A percentile compares a stretch with the other conserved stretches of the same genome.
Evolutionary conservation across 129 eudicot species (phyloP).

Genomic region (Rutidosis leptorrhynchoides): DNA sequence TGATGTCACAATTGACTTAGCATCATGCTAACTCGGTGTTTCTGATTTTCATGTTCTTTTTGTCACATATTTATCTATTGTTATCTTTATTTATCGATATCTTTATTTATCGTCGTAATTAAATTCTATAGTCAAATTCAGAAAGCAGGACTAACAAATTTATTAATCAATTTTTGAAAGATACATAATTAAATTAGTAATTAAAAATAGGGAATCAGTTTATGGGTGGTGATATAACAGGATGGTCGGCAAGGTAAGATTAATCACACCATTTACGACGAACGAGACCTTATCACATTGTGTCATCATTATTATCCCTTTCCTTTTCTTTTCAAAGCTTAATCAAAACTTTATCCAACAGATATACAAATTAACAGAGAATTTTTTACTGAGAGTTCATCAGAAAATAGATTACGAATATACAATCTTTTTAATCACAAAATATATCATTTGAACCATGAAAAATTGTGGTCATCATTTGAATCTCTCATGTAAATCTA

Average conservation of each 20-base stretch:
- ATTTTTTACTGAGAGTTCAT: slow-evolving; percentile 28
- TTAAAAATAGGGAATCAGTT: slow-evolving; percentile 14
- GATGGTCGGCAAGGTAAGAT: slow-evolving; percentile 68
- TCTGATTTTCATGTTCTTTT: background rate
- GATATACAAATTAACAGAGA: background rate
- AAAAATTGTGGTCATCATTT: slow-evolving; percentile 49
- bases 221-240: slow-evolving; percentile 90
- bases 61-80: no score
- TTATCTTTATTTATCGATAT: no score
- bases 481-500: slow-evolving; percentile 19
- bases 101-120: background rate
- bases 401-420: slow-evolving; percentile 74
- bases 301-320: slow-evolving; percentile 54
- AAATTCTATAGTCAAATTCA: background rate
- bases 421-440: slow-evolving; percentile 42
- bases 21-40: background rate
- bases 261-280: slow-evolving; percentile 52
- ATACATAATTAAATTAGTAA: no score
- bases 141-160: no score
- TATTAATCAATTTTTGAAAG: no score
- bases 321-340: background rate
- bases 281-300: slow-evolving; percentile 62
- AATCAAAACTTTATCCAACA: no score
- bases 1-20: background rate
- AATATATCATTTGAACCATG: slow-evolving; percentile 64